A percentile compares a stretch with the other conserved stretches of the same genome.
Conservation (phyloP, 495 filamentous ascomycete species). For the Astrothelium subdiscretum region DNA sequence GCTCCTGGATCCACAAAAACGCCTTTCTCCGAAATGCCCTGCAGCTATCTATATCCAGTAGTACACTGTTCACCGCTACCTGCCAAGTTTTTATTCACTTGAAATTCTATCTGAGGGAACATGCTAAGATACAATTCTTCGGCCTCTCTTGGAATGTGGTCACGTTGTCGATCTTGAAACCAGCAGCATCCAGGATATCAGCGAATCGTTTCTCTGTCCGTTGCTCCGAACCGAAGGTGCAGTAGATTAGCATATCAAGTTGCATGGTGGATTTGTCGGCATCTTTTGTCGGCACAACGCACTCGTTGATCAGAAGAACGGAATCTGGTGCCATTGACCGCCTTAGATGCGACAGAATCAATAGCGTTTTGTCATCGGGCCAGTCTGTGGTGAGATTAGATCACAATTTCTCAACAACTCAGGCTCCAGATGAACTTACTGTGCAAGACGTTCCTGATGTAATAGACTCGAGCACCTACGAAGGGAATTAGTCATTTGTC, state of each 20-base stretch:
- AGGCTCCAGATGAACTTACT: not conserved
- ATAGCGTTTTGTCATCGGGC: not conserved
- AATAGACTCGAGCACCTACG: not conserved
- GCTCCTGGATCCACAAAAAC: too few species aligned
- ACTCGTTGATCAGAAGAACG: not conserved
- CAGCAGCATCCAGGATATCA: not conserved
- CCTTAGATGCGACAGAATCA: not conserved
- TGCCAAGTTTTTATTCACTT: too few species aligned
- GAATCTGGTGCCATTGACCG: not conserved
- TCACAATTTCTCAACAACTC: not conserved
- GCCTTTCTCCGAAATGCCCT: too few species aligned
- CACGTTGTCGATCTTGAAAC: not conserved
- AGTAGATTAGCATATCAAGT: not conserved
- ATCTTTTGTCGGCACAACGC: not conserved
- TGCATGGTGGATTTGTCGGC: not conserved
- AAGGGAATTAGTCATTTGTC: not conserved
- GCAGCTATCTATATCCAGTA: too few species aligned
- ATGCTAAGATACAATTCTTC: not conserved
- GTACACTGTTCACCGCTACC: too few species aligned
- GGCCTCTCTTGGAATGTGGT: not conserved
- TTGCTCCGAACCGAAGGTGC: not conserved
- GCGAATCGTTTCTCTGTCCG: not conserved
- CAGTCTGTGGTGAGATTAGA: not conserved
- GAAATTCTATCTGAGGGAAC: too few species aligned
- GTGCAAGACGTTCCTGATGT: not conserved